A percentile compares a stretch with the other conserved stretches of the same genome.
Evolutionary conservation across 2,329 filamentous ascomycete genomes (phyloP).

Genomic region (Aspergillus versicolor): DNA sequence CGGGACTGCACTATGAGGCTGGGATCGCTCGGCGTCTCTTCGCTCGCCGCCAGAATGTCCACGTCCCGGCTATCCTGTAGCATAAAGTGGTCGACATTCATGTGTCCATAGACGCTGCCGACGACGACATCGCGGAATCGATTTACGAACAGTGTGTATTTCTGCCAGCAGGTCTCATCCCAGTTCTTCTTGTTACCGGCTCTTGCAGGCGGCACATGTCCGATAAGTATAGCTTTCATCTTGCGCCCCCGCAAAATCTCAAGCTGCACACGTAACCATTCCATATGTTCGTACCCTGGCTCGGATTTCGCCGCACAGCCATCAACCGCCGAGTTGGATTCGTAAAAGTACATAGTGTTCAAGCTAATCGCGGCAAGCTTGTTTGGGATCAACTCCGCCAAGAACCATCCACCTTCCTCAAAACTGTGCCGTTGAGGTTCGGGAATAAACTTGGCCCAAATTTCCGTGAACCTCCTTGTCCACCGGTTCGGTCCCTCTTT

Average conservation of each 20-base stretch:
- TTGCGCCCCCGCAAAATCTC: conserved; percentile 76
- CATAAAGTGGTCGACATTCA: conserved; percentile 98
- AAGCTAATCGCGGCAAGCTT: conserved; percentile 87
- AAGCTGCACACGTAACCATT: conserved; percentile 90
- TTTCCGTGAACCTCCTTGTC: conserved; percentile 71
- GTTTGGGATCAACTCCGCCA: conserved; percentile 83
- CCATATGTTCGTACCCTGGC: conserved; percentile 90
- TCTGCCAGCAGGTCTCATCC: conserved; percentile 98
- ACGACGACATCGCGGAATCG: conserved; percentile 90
- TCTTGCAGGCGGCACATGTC: conserved; percentile 88
- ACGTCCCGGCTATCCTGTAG: conserved; percentile 82
- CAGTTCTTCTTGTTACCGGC: conserved; percentile 82
- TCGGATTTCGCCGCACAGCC: conserved; percentile 77
- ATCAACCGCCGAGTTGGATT: conserved; percentile 88
- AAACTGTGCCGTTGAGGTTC: conserved; percentile 91
- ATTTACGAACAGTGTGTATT: conserved; percentile 85
- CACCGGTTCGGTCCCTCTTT: conserved; percentile 80
- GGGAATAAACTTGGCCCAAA: conserved; percentile 87
- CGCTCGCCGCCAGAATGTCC: conserved; percentile 52
- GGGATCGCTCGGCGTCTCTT: conserved; percentile 12
- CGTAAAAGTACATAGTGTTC: conserved; percentile 96
- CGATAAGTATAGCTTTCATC: conserved; percentile 92
- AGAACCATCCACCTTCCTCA: conserved; percentile 91
- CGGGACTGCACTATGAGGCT: conserved; percentile 58
- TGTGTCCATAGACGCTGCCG: conserved; percentile 80